These are phyloP conservation scores for Lactuca saligna DNA, from an alignment of 129 eudicot species.

Conservation along the genomic window DNA sequence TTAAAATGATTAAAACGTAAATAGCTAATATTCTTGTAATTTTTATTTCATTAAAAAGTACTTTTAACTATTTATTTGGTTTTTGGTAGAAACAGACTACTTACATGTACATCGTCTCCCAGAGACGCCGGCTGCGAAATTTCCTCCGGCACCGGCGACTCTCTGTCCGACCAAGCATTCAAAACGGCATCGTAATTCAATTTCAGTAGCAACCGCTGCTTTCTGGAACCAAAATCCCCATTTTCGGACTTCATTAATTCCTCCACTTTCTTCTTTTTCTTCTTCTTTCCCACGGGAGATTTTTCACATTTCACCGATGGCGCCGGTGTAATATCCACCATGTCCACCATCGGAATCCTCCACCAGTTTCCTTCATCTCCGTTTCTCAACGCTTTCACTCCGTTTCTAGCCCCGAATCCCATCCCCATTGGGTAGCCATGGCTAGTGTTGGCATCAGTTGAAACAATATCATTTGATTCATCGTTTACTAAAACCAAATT, in stretches of 20 bases:
- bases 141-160: constrained; percentile 69
- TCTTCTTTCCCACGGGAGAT: constrained; percentile 22
- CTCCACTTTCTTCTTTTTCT: constrained; percentile 53
- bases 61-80: neutral
- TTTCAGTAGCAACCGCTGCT: constrained; percentile 42
- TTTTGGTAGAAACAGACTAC: constrained; percentile 19
- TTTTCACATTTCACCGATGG: constrained; percentile 26
- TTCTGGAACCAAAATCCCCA: constrained; percentile 18
- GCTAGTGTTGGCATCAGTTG: constrained; percentile 18
- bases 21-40: neutral
- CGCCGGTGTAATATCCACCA: constrained; percentile 41
- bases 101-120: constrained; percentile 56
- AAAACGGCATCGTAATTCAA: constrained; percentile 64
- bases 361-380: constrained; percentile 59
- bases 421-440: constrained; percentile 80
- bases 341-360: constrained; percentile 57
- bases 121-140: constrained; percentile 40
- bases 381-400: constrained; percentile 50
- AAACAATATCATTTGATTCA: constrained; percentile 13
- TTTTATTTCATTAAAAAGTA: too few relatives aligned
- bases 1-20: neutral
- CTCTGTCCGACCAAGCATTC: constrained; percentile 69
- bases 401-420: constrained; percentile 62
- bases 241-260: constrained; percentile 21
- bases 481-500: constrained; percentile 15